Conservation (phyloP, 1,139 yeast genomes). For the Candida sp. region DNA sequence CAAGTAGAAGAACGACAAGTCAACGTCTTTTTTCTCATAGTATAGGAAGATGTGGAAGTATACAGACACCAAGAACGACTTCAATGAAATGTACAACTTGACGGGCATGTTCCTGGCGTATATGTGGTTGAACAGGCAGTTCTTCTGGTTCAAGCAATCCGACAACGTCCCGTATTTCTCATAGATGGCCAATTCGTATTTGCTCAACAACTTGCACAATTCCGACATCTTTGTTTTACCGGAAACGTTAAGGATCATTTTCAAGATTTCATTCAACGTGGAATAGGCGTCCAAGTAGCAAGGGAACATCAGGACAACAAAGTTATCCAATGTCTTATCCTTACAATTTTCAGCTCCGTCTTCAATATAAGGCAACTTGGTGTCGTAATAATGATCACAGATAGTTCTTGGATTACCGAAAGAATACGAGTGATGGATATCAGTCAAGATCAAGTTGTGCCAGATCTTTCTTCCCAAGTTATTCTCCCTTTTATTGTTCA, state of each 20-base stretch:
- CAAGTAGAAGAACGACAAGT: conserved; percentile 36
- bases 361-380: conserved; percentile 28
- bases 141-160: conserved; percentile 23
- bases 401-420: conserved; percentile 34
- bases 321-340: conserved; percentile 25
- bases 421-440: conserved; percentile 28
- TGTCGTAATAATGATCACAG: conserved; percentile 25
- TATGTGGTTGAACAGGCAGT: conserved; percentile 17
- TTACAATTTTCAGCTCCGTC: conserved; percentile 26
- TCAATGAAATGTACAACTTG: conserved; percentile 32
- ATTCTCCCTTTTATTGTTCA: conserved; percentile 29
- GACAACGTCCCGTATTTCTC: conserved; percentile 23
- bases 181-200: conserved; percentile 22
- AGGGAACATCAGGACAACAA: conserved; percentile 20
- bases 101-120: conserved; percentile 26
- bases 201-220: conserved; percentile 22
- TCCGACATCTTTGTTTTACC: conserved; percentile 26
- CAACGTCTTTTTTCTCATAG: conserved; percentile 34
- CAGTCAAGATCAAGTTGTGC: conserved; percentile 36
- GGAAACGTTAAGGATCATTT: conserved; percentile 23
- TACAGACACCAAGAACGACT: conserved; percentile 36
- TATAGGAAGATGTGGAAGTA: conserved; percentile 44
- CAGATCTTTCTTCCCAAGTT: conserved; percentile 56
- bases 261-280: conserved; percentile 18
- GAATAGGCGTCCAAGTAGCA: conserved; percentile 8